phyloP scores from a whole-genome alignment of 495 filamentous ascomycete genomes.

The Neurospora sp. region DNA sequence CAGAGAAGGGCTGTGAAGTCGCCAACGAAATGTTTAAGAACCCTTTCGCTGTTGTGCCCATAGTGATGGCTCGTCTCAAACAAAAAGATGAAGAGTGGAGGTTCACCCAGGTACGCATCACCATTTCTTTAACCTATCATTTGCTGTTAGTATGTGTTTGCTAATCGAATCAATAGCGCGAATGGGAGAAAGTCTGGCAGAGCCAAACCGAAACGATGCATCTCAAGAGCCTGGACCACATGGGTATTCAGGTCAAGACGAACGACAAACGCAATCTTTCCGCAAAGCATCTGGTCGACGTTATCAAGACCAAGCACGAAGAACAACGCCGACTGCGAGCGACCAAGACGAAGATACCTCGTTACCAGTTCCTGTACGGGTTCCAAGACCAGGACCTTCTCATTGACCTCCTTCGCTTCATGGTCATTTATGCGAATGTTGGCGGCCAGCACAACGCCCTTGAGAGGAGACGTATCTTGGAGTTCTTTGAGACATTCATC shows the following conservation, averaged over 20 bases:
- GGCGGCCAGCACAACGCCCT: constrained; percentile 53
- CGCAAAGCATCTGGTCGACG: constrained; percentile 71
- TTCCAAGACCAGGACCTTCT: constrained; percentile 73
- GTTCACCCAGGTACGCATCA: constrained; percentile 51
- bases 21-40: constrained; percentile 71
- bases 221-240: constrained; percentile 92
- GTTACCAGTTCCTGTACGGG: constrained; percentile 62
- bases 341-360: constrained; percentile 47
- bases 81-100: constrained; percentile 96
- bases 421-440: constrained; percentile 64
- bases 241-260: constrained; percentile 73
- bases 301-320: constrained; percentile 80
- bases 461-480: constrained; percentile 66
- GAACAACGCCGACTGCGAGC: constrained; percentile 62
- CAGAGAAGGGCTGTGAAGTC: constrained; percentile 70
- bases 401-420: constrained; percentile 67
- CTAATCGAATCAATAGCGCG: constrained; percentile 47
- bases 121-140: not conserved
- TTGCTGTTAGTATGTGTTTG: not conserved
- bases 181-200: constrained; percentile 99
- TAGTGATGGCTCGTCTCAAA: constrained; percentile 79
- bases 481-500: constrained; percentile 83
- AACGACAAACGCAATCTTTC: constrained; percentile 85
- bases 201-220: constrained; percentile 85
- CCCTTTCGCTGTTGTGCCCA: constrained; percentile 73